Base-by-base conservation (phyloP, 495 filamentous ascomycete species). In the Penicillium argentinense region DNA sequence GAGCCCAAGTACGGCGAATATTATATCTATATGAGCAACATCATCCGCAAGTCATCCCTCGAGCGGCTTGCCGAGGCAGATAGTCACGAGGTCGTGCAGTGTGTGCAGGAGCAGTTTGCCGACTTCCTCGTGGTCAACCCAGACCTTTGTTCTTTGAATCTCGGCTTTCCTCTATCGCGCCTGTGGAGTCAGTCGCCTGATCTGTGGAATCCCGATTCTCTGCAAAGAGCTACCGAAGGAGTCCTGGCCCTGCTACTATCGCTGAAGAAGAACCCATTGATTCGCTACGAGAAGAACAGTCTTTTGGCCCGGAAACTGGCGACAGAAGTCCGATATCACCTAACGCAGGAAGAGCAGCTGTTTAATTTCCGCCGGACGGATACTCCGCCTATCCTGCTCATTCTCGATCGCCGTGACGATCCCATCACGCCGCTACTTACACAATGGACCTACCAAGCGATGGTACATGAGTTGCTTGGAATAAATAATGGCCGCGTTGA, bases 391-490 rank as follows among this genome's bases (percentile, higher is more conserved):
- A 89, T 98, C 55, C 75, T 98, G 4, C 74, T 98, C 39, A 82
- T 98, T 39, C 67, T 97, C 13, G 93, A 98, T 68, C 82, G 93
- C 24, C 81, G 93, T 64, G 91, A 97, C 64, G 93, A 98, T 53
- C 95, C 93, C 2, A 85, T 97, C 30, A 98, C 93, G n/a, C 93
- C 93, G 0, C 68, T 98, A 19, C 78, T 98, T 34, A 95, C 88
- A 8, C 93, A 98, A 63, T 98, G 93, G 93, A 97, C 93, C 22
- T 98, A 98, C 63, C 93, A 97, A 65, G 95, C 95, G 7, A 97
- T 97, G 93, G 95, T 97, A 1, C 93, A 98, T 60, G 93, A 97
- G 53, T 69, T 97, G 18, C 77, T 97, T 25, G 95, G 93, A 11
- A 96, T 98, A 44, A 77, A 88, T 47, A 96, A 96, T 64, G 93